Base-by-base conservation (phyloP, 1,284 basidiomycete species). In the Neolentinus lepideus region DNA sequence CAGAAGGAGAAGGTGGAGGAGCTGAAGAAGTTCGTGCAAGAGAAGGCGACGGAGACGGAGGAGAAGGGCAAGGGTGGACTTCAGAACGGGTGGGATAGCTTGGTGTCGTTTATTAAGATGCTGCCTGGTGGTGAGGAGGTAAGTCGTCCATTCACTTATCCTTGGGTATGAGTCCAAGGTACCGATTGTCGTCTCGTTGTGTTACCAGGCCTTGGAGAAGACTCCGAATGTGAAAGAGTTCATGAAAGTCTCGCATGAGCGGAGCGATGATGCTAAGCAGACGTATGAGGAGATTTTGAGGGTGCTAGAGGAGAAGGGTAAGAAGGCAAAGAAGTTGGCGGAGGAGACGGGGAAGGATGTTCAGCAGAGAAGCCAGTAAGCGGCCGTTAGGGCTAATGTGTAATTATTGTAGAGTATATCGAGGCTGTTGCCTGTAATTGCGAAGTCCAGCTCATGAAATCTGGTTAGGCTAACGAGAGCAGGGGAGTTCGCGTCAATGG, bases 261-360 rank as follows among this genome's bases (percentile, higher is more conserved):
- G 60, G 24, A 56, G 66, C n/a, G 67, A 69, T 24, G 68, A 73
- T 8, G 70, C 71, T 31, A 64, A 67, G 60, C 63, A 73, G 62
- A 71, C 71, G n/a, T 71, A 68, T 53, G 64, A 66, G 10, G 70
- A 69, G 16, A 59, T 72, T 9, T 48, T 69, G 55, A 57, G 66
- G 56, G 67, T 73, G n/a, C 57, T 72, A 26, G 64, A 70, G 56
- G 67, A 69, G 57, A 73, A 72, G 62, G 64, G 62, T 24, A 60
- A 66, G 53, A 68, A 69, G 59, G 70, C 71, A 8, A 67, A 69
- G 59, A 58, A 67, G 59, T 57, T 72, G 8, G 61, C 56, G 24
- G 63, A 67, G 47, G 63, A 66, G 19, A 58, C 64, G 2, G 62
- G 66, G 57, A 58, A 66, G 9, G 67, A 67, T 21, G 59, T 60